Conservation (phyloP, 495 filamentous ascomycete species). For the Trichoderma parareesei region DNA sequence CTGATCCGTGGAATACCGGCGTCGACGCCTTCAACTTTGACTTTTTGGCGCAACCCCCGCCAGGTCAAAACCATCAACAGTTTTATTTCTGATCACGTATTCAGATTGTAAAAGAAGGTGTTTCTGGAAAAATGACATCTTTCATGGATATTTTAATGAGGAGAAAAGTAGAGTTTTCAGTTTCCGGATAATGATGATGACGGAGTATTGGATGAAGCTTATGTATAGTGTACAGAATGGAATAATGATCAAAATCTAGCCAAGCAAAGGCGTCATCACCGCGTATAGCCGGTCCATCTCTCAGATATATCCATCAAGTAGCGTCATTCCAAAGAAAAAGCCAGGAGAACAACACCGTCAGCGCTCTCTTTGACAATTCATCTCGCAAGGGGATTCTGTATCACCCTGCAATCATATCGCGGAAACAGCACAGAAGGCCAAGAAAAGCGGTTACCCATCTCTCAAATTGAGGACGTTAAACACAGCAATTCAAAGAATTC, state of each 20-base stretch:
- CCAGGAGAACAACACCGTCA: constrained; percentile 28
- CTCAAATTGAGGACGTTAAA: background rate
- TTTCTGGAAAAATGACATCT: background rate
- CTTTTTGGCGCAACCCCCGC: constrained; percentile 40
- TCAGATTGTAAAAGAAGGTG: background rate
- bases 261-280: no score
- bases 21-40: constrained; percentile 44
- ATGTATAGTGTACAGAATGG: no score
- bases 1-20: constrained; percentile 41
- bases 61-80: constrained; percentile 41
- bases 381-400: constrained; percentile 10
- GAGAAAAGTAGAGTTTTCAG: no score
- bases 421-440: constrained; percentile 1
- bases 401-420: constrained; percentile 24
- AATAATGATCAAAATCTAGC: no score
- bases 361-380: constrained; percentile 48
- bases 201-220: no score
- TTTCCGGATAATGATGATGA: no score
- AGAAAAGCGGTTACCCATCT: constrained; percentile 26
- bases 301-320: background rate
- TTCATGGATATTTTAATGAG: background rate
- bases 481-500: background rate
- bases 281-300: no score
- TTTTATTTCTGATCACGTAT: constrained; percentile 32
- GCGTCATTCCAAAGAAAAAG: background rate